phyloP scores from a whole-genome alignment of 352 stramenopile genomes.

The Blastocystis sp. region DNA sequence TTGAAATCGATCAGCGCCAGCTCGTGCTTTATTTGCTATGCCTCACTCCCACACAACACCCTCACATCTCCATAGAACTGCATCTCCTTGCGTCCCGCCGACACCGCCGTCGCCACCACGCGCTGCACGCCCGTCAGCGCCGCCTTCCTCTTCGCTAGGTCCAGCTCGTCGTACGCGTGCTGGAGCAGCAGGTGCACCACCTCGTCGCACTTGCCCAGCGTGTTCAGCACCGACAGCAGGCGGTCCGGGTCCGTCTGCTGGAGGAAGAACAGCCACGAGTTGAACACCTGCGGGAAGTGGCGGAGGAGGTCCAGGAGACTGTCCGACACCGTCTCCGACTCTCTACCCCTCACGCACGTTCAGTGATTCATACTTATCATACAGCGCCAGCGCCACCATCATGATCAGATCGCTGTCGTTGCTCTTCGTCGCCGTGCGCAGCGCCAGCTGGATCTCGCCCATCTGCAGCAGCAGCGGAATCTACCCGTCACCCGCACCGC shows the following conservation, averaged over 20 bases:
- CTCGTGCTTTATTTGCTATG: constrained; percentile 18
- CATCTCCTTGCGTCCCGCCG: constrained; percentile 56
- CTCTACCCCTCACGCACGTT: not conserved
- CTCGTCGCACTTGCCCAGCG: not conserved
- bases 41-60: not conserved
- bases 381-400: constrained; percentile 31
- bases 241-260: not conserved
- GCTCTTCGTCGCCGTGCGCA: constrained; percentile 45
- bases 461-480: constrained; percentile 38
- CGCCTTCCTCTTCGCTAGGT: constrained; percentile 23
- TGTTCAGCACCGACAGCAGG: constrained; percentile 17
- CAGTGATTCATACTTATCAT: not conserved
- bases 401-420: constrained; percentile 52
- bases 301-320: constrained; percentile 11
- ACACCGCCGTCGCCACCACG: constrained; percentile 3
- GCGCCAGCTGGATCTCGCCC: constrained; percentile 45
- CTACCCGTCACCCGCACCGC: not conserved
- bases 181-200: constrained; percentile 22
- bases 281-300: constrained; percentile 56
- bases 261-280: constrained; percentile 41
- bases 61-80: constrained; percentile 20
- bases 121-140: not conserved
- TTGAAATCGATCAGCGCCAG: constrained; percentile 62
- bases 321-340: not conserved
- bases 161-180: constrained; percentile 17